Evolutionary conservation across 2,329 filamentous ascomycete species (phyloP).

Genomic region (Ilyonectria destructans): DNA sequence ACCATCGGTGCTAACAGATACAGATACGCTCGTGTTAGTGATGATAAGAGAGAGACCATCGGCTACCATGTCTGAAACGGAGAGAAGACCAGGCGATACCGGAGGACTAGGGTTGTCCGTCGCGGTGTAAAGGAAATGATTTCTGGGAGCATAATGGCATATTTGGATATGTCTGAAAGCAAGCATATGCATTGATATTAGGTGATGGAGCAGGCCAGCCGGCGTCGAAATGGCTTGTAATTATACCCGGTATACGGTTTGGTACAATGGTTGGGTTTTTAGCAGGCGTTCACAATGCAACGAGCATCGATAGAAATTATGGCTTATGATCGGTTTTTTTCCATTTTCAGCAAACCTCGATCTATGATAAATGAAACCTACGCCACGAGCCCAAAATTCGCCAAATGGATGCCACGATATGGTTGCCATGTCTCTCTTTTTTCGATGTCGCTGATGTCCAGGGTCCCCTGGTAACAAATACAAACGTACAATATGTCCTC

Average conservation of each 20-base stretch:
- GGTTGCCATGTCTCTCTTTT: slow-evolving; percentile 26
- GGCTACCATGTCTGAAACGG: slow-evolving; percentile 62
- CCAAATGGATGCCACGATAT: slow-evolving; percentile 28
- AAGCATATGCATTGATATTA: neutral
- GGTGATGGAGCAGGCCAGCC: neutral
- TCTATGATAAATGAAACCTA: slow-evolving; percentile 45
- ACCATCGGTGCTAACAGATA: slow-evolving; percentile 19
- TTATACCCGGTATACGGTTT: neutral
- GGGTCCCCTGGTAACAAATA: slow-evolving; percentile 16
- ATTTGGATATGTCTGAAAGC: slow-evolving; percentile 1
- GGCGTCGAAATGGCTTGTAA: slow-evolving; percentile 1
- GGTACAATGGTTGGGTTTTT: neutral
- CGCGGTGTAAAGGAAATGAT: slow-evolving; percentile 11
- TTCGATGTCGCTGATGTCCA: slow-evolving; percentile 17
- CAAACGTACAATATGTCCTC: slow-evolving; percentile 38
- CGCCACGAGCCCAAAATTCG: slow-evolving; percentile 39
- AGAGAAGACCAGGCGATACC: slow-evolving; percentile 44
- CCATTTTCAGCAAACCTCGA: slow-evolving; percentile 14
- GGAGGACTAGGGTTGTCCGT: slow-evolving; percentile 1
- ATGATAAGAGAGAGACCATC: slow-evolving; percentile 73
- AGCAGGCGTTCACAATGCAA: neutral
- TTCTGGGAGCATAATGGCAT: slow-evolving; percentile 1
- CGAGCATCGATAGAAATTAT: neutral
- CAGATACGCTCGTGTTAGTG: slow-evolving; percentile 76
- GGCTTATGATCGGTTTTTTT: slow-evolving; percentile 9